Evolutionary conservation across 257 asterid species (phyloP).

Genomic region (Parsonsia alboflavescens): DNA sequence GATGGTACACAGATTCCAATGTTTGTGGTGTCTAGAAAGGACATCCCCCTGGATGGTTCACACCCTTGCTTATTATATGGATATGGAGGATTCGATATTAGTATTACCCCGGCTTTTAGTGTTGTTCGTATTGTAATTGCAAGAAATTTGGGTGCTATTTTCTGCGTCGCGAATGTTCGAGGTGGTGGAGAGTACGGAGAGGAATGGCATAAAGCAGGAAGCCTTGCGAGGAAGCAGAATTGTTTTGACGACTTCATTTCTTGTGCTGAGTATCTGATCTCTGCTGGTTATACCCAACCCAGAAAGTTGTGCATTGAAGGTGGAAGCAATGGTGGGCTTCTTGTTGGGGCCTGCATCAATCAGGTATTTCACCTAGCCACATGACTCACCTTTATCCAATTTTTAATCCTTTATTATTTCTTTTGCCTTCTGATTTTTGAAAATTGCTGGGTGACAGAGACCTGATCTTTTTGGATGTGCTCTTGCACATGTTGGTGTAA

Average conservation of each 20-base stretch:
- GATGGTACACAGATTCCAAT: constrained; percentile 74
- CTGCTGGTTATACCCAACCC: constrained; percentile 86
- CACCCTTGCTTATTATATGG: constrained; percentile 81
- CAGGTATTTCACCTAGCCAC: constrained; percentile 40
- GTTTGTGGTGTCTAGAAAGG: constrained; percentile 75
- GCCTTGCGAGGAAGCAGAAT: constrained; percentile 80
- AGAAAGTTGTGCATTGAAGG: constrained; percentile 92
- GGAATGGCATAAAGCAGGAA: constrained; percentile 95
- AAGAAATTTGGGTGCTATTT: constrained; percentile 61
- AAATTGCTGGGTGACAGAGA: constrained; percentile 48
- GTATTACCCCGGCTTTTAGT: constrained; percentile 64
- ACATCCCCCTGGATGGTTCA: constrained; percentile 68
- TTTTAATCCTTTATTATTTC: neutral
- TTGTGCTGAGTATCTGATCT: constrained; percentile 71
- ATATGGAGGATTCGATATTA: constrained; percentile 86
- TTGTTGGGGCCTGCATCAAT: constrained; percentile 88
- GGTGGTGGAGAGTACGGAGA: constrained; percentile 99
- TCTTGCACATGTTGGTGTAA: constrained; percentile 97
- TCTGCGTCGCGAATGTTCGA: constrained; percentile 85
- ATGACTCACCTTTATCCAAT: neutral
- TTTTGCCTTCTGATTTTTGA: neutral
- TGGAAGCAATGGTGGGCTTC: constrained; percentile 96
- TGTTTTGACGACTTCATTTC: constrained; percentile 84
- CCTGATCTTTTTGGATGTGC: constrained; percentile 99
- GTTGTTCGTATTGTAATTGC: constrained; percentile 55